These are phyloP conservation scores for Podaxis carcinomalis DNA, from an alignment of 768 basidiomycete genomes.

Conservation along the genomic window DNA sequence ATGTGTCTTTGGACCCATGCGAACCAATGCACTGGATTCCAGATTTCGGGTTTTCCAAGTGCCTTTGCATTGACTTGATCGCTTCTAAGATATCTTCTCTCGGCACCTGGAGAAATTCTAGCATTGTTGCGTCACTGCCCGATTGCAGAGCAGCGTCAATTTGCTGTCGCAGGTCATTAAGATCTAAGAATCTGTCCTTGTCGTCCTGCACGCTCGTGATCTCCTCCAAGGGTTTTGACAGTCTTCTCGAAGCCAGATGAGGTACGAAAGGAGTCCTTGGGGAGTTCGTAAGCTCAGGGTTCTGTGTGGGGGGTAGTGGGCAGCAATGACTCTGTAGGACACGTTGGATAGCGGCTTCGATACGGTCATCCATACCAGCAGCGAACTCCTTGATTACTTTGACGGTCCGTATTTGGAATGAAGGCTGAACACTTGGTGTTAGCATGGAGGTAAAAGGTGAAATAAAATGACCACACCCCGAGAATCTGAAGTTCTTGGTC, in stretches of 20 bases:
- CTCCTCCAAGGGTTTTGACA: conserved; percentile 3
- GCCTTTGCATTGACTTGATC: conserved; percentile 69
- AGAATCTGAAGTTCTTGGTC: conserved; percentile 59
- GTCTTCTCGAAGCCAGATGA: not conserved
- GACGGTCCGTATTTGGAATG: conserved; percentile 42
- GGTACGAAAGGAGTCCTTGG: conserved; percentile 8
- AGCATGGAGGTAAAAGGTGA: not conserved
- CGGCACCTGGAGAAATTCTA: conserved; percentile 54
- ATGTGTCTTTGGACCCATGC: conserved; percentile 36
- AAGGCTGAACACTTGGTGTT: conserved; percentile 19
- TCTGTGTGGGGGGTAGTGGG: not conserved
- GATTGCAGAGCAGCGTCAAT: conserved; percentile 66
- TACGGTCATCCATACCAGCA: conserved; percentile 30
- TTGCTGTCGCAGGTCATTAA: conserved; percentile 89
- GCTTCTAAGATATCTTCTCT: conserved; percentile 74
- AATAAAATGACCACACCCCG: conserved; percentile 29
- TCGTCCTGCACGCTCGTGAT: conserved; percentile 7
- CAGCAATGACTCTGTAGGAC: conserved; percentile 34
- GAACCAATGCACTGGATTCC: not conserved
- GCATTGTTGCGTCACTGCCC: conserved; percentile 67
- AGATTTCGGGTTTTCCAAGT: conserved; percentile 17
- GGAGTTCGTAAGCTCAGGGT: not conserved
- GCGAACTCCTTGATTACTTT: conserved; percentile 38
- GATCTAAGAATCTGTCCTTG: conserved; percentile 36
- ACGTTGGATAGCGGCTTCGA: conserved; percentile 34